Percentiles rank a stretch among this genome's conserved stretches.
Evolutionary conservation across 805 yeast genomes (phyloP).

Genomic region (Zygosaccharomyces pseudorouxii): DNA sequence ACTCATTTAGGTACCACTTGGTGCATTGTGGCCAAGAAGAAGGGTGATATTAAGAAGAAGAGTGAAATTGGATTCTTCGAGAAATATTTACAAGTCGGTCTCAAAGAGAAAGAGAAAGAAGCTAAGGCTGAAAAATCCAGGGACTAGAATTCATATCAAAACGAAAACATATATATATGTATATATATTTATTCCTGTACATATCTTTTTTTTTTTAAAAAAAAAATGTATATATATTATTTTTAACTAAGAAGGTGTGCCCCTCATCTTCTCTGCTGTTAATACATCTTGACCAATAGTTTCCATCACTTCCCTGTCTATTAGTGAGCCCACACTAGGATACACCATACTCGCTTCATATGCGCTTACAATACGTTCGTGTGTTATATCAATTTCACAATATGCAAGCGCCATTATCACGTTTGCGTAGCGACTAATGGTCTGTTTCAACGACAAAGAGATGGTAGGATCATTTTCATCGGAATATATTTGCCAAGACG

Average conservation of each 20-base stretch:
- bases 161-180: conserved; percentile 3
- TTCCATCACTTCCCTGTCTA: conserved; percentile 69
- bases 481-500: conserved; percentile 91
- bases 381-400: conserved; percentile 84
- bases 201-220: too few species aligned
- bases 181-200: conserved; percentile 1
- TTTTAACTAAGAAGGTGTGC: conserved; percentile 29
- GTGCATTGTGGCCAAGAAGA: conserved; percentile 71
- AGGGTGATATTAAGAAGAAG: conserved; percentile 51
- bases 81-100: conserved; percentile 43
- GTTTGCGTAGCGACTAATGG: conserved; percentile 80
- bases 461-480: conserved; percentile 77
- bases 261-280: conserved; percentile 71
- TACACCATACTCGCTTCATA: conserved; percentile 88
- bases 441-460: conserved; percentile 53
- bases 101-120: conserved; percentile 26
- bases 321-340: conserved; percentile 61
- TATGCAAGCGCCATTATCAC: conserved; percentile 77
- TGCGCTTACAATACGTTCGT: conserved; percentile 68
- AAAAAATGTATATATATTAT: background rate
- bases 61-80: conserved; percentile 48
- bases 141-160: conserved; percentile 8
- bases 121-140: conserved; percentile 4
- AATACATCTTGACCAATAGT: conserved; percentile 68
- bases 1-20: conserved; percentile 92